phyloP scores from a whole-genome alignment of 2,329 filamentous ascomycete genomes.

The Chalaropsis thielavioides region DNA sequence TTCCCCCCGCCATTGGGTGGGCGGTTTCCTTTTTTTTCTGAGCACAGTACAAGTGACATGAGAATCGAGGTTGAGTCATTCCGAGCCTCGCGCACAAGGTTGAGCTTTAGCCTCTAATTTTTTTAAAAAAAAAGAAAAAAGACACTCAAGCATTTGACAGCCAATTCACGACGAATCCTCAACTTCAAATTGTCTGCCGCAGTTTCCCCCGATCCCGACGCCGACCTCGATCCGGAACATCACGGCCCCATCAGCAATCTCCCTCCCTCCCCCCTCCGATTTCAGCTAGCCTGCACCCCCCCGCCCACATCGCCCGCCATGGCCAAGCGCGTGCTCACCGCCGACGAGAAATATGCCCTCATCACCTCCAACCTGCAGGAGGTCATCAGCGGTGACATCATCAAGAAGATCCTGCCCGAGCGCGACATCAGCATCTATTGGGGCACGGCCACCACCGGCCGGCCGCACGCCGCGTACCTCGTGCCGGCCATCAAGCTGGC shows the following conservation, averaged over 20 bases:
- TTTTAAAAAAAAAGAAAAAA: background rate
- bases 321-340: conserved; percentile 25
- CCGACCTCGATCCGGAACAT: background rate
- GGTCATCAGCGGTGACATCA: conserved; percentile 70
- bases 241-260: too few relatives aligned
- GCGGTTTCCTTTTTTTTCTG: background rate
- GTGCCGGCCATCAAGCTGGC: conserved; percentile 81
- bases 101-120: background rate
- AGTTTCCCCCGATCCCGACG: background rate
- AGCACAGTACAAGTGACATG: background rate
- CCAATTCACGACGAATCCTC: background rate
- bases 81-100: background rate
- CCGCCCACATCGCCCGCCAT: conserved; percentile 16
- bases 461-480: conserved; percentile 80
- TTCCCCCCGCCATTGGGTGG: background rate
- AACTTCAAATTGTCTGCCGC: background rate
- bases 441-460: conserved; percentile 76
- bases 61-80: background rate
- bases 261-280: background rate
- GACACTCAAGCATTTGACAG: background rate
- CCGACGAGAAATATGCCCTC: conserved; percentile 53
- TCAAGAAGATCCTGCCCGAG: conserved; percentile 56
- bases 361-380: conserved; percentile 73
- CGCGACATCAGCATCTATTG: conserved; percentile 72
- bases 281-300: background rate